Evolutionary conservation across 2,329 filamentous ascomycete genomes (phyloP), one percentile per base, ranked within the genome.

Genomic region (Fusarium camptoceras): DNA sequence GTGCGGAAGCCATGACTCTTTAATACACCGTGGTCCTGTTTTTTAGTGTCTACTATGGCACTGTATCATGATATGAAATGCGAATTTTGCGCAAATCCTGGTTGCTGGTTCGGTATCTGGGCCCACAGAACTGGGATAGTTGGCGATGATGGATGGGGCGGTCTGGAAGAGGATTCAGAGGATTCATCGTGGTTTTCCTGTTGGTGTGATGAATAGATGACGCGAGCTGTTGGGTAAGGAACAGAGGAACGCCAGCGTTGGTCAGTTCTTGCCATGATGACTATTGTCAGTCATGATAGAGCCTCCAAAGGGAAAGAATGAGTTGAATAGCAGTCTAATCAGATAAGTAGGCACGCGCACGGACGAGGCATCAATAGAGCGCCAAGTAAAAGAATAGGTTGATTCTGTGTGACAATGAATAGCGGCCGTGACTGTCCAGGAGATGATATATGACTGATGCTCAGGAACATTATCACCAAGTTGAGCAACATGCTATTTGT

Each of bases 1-100:
- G 70, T 43, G 70, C 63, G 58, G 66, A 39, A 47, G 47, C 49
- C 68, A 71, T 71, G 43, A 48, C 34, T 42, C 46, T 60, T 59
- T 64, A 57, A 50, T n/a, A 42, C 34, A 41, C 34, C 34, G 61
- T 55, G 24, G 31, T 24, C 43, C 49, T 54, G 46, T 54, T 50
- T 71, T 55, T 64, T 56, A 64, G 59, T 57, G 54, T 50, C 43
- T 42, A 59, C 30, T 50, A 18, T 20, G n/a, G 57, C 53, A 54
- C 30, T 24, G 42, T 64, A 70, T 64, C 68, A 68, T 68, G 50
- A 64, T 67, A 71, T 68, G 46, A 70, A 51, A 71, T 67, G 63
- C 43, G 50, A 16, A 43, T 70, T 66, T 39, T 39, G 59, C 43
- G 24, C 50, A 59, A 68, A 71, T 64, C 68, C 63, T 57, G 55